Evolutionary conservation across 2,329 filamentous ascomycete species (phyloP), one percentile per base, ranked within the genome.

Genomic region (Thielaviopsis cerberus): DNA sequence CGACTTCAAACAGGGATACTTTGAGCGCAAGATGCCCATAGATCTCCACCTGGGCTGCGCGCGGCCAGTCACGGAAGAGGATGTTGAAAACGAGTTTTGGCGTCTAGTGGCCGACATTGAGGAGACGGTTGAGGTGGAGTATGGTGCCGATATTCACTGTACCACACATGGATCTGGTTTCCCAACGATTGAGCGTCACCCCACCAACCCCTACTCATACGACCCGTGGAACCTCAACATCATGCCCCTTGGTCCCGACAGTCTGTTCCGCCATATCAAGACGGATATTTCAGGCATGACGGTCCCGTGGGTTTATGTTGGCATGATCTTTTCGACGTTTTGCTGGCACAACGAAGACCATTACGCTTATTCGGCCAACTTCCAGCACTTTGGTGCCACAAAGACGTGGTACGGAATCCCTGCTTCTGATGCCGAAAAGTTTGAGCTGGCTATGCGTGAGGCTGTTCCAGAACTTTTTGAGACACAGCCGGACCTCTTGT

Each of bases 331-430:
- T 68, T 98, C 92, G 0, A 97, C 92, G 0, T 98, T 98, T 67
- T 98, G 92, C 70, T 98, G 92, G 92, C 92, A 98, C 69, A 96
- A 95, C 63, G 92, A 98, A 67, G 92, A 98, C 66, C 92, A 98
- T 67, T 96, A 95, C 67, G 85, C 92, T 1, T 98, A 97, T 68
- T 98, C 92, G 0, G 86, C 92, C 56, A 98, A 98, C 64, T 98
- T 97, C 65, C 92, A 98, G 68, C 92, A 98, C 66, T 94, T 98
- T 65, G 92, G 92, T 10, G 89, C 90, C 1, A 98, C 92, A 1
- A 98, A 98, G 73, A 98, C 92, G 0, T 98, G 92, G 92, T 98
- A 98, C 65, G 92, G 92, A 3, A 96, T 98, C 63, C 92, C 92
- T 0, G 91, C 86, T 15, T 86, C 88, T 51, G 92, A 97, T 68